These are phyloP conservation scores for Mucor mucedo DNA, from an alignment of 371 early-diverging fungal genomes.

Conservation along the genomic window DNA sequence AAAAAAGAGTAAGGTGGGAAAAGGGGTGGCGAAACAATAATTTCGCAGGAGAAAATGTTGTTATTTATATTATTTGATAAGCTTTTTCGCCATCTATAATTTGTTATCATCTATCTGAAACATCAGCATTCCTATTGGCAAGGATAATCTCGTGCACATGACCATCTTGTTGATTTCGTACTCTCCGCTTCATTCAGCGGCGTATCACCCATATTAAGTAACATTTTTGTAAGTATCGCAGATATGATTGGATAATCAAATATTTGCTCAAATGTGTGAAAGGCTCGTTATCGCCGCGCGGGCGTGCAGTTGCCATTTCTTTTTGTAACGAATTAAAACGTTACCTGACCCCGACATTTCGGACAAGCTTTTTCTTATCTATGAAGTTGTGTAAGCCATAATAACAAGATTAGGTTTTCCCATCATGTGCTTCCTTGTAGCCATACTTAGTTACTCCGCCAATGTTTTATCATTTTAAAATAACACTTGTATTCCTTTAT, in stretches of 20 bases:
- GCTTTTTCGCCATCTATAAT: background rate
- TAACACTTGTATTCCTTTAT: background rate
- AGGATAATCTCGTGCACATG: too few species aligned
- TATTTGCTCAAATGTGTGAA: too few species aligned
- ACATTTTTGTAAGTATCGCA: too few species aligned
- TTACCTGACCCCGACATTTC: background rate
- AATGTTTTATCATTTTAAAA: background rate
- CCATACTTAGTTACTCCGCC: background rate
- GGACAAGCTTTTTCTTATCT: background rate
- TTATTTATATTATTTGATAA: slow-evolving; percentile 2
- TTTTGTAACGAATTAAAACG: too few species aligned
- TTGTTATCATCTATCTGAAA: background rate
- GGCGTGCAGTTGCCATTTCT: background rate
- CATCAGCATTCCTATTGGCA: too few species aligned
- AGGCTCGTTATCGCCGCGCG: too few species aligned
- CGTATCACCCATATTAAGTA: too few species aligned
- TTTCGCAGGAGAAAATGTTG: background rate
- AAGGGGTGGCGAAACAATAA: background rate
- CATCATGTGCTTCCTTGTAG: slow-evolving; percentile 2
- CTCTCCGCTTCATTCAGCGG: too few species aligned
- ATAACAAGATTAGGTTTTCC: slow-evolving; percentile 2
- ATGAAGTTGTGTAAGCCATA: background rate
- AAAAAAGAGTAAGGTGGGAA: background rate
- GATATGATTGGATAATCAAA: too few species aligned
- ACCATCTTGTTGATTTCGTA: too few species aligned